phyloP scores from a whole-genome alignment of 176 grass and related monocot species.

The Panicum miliaceum region DNA sequence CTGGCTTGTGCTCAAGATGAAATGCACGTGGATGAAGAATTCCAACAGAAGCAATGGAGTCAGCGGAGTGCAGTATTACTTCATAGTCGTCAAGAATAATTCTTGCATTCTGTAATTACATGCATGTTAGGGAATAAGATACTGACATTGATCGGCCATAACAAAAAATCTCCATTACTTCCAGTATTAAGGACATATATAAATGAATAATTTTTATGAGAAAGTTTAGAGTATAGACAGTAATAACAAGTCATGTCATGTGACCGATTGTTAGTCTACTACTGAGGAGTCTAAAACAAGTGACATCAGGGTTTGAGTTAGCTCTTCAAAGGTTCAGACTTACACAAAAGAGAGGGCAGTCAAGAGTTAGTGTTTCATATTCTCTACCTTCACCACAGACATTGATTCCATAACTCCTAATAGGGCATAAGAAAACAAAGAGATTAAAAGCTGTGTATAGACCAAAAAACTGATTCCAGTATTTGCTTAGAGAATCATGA shows the following conservation, averaged over 20 bases:
- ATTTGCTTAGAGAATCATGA: constrained; percentile 31
- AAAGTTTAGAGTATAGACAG: not conserved
- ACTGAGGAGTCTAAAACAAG: constrained; percentile 25
- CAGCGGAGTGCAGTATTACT: constrained; percentile 76
- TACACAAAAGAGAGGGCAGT: constrained; percentile 96
- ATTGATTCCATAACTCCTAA: constrained; percentile 97
- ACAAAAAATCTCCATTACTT: not conserved
- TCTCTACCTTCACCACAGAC: constrained; percentile 98
- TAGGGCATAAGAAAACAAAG: constrained; percentile 31
- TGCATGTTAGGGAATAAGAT: constrained; percentile 39
- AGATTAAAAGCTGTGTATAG: constrained; percentile 40
- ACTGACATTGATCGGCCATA: not conserved
- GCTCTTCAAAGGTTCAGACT: constrained; percentile 44
- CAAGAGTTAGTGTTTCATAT: constrained; percentile 98
- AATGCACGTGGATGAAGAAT: constrained; percentile 86
- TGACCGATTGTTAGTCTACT: constrained; percentile 2
- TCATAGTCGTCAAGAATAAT: constrained; percentile 87
- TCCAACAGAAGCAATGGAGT: constrained; percentile 89
- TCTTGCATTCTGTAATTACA: constrained; percentile 75
- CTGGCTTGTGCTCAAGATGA: constrained; percentile 74
- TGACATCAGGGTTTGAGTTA: constrained; percentile 18
- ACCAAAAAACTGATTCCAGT: not conserved
- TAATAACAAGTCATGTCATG: not conserved
- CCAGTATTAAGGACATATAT: not conserved
- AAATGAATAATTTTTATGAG: not conserved